A percentile compares a stretch with the other conserved stretches of the same genome.
Evolutionary conservation across 169 alveolate species (phyloP).

Genomic region (Plasmodium vivax): DNA sequence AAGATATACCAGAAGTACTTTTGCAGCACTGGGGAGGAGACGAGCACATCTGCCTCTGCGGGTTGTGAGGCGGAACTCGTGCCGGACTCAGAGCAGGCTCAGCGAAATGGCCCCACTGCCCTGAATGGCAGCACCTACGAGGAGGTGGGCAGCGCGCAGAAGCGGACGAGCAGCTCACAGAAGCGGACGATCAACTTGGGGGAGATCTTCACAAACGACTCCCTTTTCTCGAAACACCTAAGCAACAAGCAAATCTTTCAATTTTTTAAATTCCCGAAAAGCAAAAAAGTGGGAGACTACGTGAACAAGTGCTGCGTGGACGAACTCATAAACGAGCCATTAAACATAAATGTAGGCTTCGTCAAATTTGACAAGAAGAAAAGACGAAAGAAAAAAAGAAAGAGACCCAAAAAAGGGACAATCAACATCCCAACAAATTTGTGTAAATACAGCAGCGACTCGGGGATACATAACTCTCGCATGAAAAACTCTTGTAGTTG

Average conservation of each 20-base stretch:
- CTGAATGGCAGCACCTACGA: background rate
- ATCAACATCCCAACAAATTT: background rate
- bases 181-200: background rate
- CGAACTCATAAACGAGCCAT: constrained; percentile 44
- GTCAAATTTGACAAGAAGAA: constrained; percentile 61
- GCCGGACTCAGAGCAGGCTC: background rate
- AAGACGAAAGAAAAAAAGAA: constrained; percentile 4
- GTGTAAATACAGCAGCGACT: constrained; percentile 39
- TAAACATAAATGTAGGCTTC: constrained; percentile 45
- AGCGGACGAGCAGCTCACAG: background rate
- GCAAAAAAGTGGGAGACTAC: constrained; percentile 22
- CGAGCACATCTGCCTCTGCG: background rate
- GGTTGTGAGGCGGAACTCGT: background rate
- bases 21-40: background rate
- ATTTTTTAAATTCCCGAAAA: constrained; percentile 52
- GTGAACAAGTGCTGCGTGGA: constrained; percentile 21
- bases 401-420: background rate
- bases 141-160: background rate
- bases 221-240: constrained; percentile 55
- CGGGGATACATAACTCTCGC: constrained; percentile 13
- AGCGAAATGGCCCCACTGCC: background rate
- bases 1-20: constrained; percentile 15
- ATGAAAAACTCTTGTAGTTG: background rate
- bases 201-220: constrained; percentile 15
- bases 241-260: constrained; percentile 34